Conservation (phyloP, 2,329 filamentous ascomycete species). For the Chaetomium strumarium region DNA sequence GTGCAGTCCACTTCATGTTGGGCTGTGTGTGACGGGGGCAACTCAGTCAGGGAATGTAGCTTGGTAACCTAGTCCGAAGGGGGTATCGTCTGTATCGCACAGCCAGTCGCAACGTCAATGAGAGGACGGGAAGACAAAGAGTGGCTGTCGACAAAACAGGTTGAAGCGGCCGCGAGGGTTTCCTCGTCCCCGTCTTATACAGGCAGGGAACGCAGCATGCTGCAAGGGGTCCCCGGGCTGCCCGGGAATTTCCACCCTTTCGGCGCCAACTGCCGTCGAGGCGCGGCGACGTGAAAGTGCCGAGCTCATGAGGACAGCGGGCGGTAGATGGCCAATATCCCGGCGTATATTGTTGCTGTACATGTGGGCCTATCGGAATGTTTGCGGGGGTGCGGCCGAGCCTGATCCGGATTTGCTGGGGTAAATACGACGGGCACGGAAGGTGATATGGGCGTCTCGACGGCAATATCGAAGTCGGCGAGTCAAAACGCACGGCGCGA, state of each 20-base stretch:
- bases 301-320: conserved; percentile 9
- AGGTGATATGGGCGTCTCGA: conserved; percentile 8
- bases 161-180: neutral
- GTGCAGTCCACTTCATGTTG: conserved; percentile 29
- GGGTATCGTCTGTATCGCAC: neutral
- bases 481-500: conserved; percentile 1
- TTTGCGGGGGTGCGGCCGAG: neutral
- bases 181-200: conserved; percentile 7
- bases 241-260: neutral
- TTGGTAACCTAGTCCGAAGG: neutral
- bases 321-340: conserved; percentile 12
- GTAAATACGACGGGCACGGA: conserved; percentile 12
- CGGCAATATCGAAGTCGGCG: conserved; percentile 10
- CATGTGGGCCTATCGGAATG: conserved; percentile 7
- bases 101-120: neutral
- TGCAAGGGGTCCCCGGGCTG: neutral
- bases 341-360: conserved; percentile 11
- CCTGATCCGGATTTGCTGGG: conserved; percentile 10
- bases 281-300: conserved; percentile 7
- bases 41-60: neutral
- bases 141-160: neutral
- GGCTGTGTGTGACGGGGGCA: neutral
- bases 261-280: conserved; percentile 11
- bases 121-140: neutral
- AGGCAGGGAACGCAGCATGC: neutral